phyloP scores from a whole-genome alignment of 208 protist species.

The Leishmania martiniquensis region DNA sequence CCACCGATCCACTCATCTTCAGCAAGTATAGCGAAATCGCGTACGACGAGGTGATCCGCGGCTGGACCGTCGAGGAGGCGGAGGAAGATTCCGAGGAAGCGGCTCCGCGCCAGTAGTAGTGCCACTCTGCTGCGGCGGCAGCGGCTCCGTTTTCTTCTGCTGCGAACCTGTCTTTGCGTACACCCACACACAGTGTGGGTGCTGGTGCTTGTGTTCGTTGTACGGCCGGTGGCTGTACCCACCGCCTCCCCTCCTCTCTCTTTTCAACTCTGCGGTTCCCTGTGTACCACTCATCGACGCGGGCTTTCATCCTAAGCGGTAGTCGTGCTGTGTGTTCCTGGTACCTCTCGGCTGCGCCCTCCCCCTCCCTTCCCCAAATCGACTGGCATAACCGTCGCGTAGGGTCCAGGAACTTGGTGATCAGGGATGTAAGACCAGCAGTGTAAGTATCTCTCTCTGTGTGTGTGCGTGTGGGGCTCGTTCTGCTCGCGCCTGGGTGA shows the following conservation, averaged over 20 bases:
- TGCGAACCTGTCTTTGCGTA: not conserved
- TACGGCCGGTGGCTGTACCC: not conserved
- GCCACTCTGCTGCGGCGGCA: not conserved
- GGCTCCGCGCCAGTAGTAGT: constrained; percentile 1
- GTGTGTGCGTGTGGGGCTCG: not conserved
- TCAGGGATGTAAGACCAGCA: no score
- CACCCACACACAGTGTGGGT: not conserved
- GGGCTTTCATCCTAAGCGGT: not conserved
- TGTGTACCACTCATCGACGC: no score
- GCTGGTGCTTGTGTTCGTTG: not conserved
- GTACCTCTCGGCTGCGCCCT: not conserved
- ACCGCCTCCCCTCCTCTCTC: not conserved
- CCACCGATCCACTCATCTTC: constrained; percentile 82
- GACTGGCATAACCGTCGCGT: not conserved
- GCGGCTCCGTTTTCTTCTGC: not conserved
- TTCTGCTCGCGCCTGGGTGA: not conserved
- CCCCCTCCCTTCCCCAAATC: not conserved
- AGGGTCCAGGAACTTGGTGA: not conserved
- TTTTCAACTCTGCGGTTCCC: not conserved
- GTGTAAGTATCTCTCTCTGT: no score
- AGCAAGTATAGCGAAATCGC: constrained; percentile 73
- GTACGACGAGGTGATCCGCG: constrained; percentile 71
- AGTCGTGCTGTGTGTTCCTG: not conserved
- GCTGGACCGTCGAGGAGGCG: constrained; percentile 54
- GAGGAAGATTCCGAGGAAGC: not conserved